Base-by-base conservation (phyloP, 2,329 filamentous ascomycete genomes). In the Tetracladium maxilliforme region DNA sequence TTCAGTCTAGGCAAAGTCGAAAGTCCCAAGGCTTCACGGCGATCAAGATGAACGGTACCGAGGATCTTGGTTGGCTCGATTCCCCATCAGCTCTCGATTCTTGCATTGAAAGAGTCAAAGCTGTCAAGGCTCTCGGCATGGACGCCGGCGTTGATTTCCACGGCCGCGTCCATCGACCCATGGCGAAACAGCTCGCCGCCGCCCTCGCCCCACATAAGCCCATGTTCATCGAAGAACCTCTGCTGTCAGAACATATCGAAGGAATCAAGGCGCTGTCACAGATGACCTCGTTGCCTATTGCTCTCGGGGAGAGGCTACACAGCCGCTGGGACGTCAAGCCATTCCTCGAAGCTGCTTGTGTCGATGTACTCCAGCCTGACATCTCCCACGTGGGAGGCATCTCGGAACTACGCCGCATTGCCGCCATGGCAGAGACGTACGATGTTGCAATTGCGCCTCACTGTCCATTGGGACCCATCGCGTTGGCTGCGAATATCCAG, bases 41-140 rank as follows among this genome's bases (percentile, higher is more conserved):
- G 4, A 64, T 83, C 27, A 84, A 84, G 43, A 84, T 86, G 78
- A 83, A 84, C 42, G 79, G 64, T 6, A 84, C 78, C 1, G 74
- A 77, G 40, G 78, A 83, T 33, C 48, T 83, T 2, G 72, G 68
- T 34, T 84, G 77, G 77, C 57, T 86, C 1, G 80, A 86, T 45
- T 76, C 74, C 2, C 79, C 79, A 0, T 54, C 60, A 0, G 58
- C 59, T 0, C 56, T 86, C 0, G 60, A 76, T 22, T 54, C 61
- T 5, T 70, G 66, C 22, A 68, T 83, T 3, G 66, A 78, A 30
- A 61, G 79, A 3, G 53, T 86, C 9, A 70, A 73, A 35, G 56
- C 64, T 0, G 78, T 86, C 7, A 81, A 77, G 42, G 57, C 60
- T 0, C 49, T 81, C 0, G 77, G 77, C 2, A 62, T 86, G 36